Evolutionary conservation across 2,329 filamentous ascomycete genomes (phyloP), one percentile per base, ranked within the genome.

Genomic region (Xylaria sp.): DNA sequence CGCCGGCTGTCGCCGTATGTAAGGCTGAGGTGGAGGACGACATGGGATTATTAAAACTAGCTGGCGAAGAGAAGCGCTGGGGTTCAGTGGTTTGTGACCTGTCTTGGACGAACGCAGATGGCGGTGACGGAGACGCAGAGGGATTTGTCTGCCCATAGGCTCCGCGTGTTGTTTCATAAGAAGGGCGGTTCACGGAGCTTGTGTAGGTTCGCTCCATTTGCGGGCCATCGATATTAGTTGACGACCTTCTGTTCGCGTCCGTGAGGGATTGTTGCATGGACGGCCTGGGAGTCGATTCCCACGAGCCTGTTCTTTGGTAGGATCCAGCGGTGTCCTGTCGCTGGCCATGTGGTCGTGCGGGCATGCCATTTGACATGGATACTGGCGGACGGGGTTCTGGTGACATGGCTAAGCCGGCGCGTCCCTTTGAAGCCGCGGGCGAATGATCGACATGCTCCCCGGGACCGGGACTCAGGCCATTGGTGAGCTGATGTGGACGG

Each of bases 11-110:
- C 40, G 88, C 83, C 46, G 82, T 75, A 61, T 83, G 78, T 2
- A 77, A 74, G 35, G 79, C 78, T n/a, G 85, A 83, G 1, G 83
- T 78, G 12, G 83, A 80, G 31, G 78, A 74, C 31, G 75, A 76
- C 38, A 77, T 73, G 17, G 77, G 70, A 25, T 77, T 73, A 57
- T 79, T 78, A 69, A 87, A 86, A 71, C 85, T 72, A 53, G 89
- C 82, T 9, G 90, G 88, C 2, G 88, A 88, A 4, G 89, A 90
- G 68, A 88, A 87, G 72, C 87, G 82, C 64, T 90, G 85, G 17
- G 82, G 79, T 50, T 76, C 77, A 23, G 73, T 54, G 55, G 66
- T 54, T 60, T 63, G 68, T 19, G 68, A 58, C 51, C 75, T 74
- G 45, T 69, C 68, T 35, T 67, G 65, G 65, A 76, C 72, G 43